phyloP scores from a whole-genome alignment of 768 basidiomycete species.

The Obba rivulosa region DNA sequence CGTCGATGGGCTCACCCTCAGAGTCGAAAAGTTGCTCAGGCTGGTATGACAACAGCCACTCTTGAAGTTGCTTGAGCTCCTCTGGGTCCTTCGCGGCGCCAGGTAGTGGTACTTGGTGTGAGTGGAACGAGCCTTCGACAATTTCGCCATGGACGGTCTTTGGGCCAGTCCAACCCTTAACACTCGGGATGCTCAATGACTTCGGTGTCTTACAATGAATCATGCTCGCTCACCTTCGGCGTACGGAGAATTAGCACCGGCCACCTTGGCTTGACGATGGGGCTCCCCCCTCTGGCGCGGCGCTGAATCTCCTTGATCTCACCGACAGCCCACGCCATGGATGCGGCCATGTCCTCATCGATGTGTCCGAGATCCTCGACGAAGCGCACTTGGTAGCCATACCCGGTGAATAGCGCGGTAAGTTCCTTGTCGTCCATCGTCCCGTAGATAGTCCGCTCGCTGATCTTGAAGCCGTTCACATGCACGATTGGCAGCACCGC shows the following conservation, averaged over 20 bases:
- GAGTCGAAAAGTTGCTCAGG: conserved; percentile 61
- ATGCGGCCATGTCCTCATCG: conserved; percentile 74
- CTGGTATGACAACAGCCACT: conserved; percentile 72
- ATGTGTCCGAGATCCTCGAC: conserved; percentile 64
- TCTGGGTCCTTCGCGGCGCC: conserved; percentile 56
- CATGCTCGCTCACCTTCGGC: conserved; percentile 53
- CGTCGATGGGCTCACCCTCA: conserved; percentile 45
- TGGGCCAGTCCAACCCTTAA: conserved; percentile 59
- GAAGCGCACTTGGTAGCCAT: conserved; percentile 86
- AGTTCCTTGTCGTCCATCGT: conserved; percentile 87
- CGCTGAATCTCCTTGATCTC: conserved; percentile 76
- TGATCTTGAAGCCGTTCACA: conserved; percentile 87
- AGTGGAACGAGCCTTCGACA: conserved; percentile 76
- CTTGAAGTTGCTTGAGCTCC: conserved; percentile 57
- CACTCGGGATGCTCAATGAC: no score
- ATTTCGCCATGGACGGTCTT: conserved; percentile 60
- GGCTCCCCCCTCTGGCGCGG: conserved; percentile 70
- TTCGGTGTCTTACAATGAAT: background rate
- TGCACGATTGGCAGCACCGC: conserved; percentile 90
- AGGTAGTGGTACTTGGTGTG: conserved; percentile 88
- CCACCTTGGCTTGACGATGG: conserved; percentile 87
- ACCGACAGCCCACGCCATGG: conserved; percentile 73
- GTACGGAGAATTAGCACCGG: conserved; percentile 83
- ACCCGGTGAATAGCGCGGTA: conserved; percentile 68
- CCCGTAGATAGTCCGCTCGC: conserved; percentile 84